Base-by-base conservation (phyloP, 306 rosid genomes). In the Mimosa bimucronata region DNA sequence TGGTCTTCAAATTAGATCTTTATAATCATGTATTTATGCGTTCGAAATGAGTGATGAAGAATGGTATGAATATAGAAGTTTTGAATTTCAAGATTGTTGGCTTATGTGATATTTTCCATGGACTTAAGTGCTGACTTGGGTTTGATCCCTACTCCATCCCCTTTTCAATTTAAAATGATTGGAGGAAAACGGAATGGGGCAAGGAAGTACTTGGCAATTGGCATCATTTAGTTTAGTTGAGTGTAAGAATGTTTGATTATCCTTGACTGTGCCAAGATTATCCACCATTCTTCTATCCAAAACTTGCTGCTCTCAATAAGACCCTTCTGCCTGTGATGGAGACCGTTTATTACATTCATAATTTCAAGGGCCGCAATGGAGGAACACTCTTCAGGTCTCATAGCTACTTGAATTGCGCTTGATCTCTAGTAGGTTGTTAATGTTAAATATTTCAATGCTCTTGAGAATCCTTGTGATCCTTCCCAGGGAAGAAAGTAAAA, bases 281-380 rank as follows among this genome's bases (percentile, higher is more conserved):
- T 83, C 96, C 98, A 68, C 74, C 96, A 23, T 95, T 95, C 88
- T 93, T 93, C 87, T 93, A 91, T 83, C 97, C 98, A 18, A 95
- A 91, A 84, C 94, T 95, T 83, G 97, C 92, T 30, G 86, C 91
- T 42, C 97, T 95, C 42, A 45, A 85, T 3, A 89, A 90, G 91
- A 89, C 93, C 80, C 83, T 95, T 38, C 90, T 95, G 74, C 96
- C 98, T 8, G 21, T 14, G 73, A 91, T 91, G 97, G 97, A 95
- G 78, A 95, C 97, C 62, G 90, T 93, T 73, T 95, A 93, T 71
- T 91, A 95, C 86, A 91, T 93, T 78, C 97, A 95, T 83, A 95
- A 91, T 81, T 93, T 93, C 81, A 93, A 95, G 87, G 98, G 97
- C 72, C 87, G 86, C 85, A 83, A 85, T 10, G 96, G 97, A 58